Percentiles rank a stretch among this genome's conserved stretches.
phyloP scores from a whole-genome alignment of 371 early-diverging fungal species.

The Mortierella sp. region DNA sequence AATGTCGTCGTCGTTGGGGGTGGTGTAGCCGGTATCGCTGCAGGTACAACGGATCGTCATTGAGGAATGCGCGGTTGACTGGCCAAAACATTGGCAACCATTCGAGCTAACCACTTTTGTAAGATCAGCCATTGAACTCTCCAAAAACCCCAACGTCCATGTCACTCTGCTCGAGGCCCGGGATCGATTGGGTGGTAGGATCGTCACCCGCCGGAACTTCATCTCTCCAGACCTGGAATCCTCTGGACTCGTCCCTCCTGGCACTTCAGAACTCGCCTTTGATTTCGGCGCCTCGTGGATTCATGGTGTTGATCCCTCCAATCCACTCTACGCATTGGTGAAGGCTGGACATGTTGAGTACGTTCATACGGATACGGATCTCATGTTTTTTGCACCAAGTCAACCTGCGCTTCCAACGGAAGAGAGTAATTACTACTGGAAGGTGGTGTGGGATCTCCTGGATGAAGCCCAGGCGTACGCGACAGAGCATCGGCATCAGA shows the following conservation, averaged over 20 bases:
- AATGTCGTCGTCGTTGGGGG: conserved; percentile 45
- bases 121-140: conserved; percentile 29
- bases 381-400: conserved; percentile 23
- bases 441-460: conserved; percentile 41
- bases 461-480: conserved; percentile 35
- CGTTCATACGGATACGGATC: conserved; percentile 33
- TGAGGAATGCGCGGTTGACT: no score
- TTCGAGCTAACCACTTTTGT: no score
- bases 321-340: conserved; percentile 22
- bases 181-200: conserved; percentile 39
- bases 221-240: conserved; percentile 12
- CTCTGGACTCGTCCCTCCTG: conserved; percentile 15
- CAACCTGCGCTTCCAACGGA: not conserved
- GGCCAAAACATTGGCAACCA: no score
- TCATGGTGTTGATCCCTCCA: conserved; percentile 40
- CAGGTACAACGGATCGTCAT: conserved; percentile 20
- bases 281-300: conserved; percentile 54
- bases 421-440: conserved; percentile 36
- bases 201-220: conserved; percentile 29
- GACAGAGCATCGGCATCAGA: conserved; percentile 19
- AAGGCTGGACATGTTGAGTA: conserved; percentile 21
- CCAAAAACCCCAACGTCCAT: conserved; percentile 23
- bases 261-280: conserved; percentile 18
- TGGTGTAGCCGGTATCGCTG: conserved; percentile 43
- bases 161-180: conserved; percentile 47